Conservation (phyloP, 2,329 filamentous ascomycete species). For the Pseudogymnoascus sp. region DNA sequence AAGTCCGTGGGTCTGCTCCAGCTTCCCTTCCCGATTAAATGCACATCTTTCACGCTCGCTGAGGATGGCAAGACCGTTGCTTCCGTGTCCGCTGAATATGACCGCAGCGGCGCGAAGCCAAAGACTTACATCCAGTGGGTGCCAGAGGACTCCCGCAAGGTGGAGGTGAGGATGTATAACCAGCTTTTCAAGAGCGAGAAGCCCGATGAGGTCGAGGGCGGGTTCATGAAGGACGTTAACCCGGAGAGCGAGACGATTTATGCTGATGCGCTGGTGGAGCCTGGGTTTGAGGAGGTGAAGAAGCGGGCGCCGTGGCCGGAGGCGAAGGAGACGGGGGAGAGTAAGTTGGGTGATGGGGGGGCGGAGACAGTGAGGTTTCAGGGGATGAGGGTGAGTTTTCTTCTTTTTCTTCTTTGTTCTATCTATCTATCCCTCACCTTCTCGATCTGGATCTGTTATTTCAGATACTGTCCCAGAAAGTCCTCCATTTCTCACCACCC, state of each 20-base stretch:
- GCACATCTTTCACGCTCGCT: slow-evolving; percentile 61
- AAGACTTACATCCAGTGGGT: slow-evolving; percentile 94
- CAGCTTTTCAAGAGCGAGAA: slow-evolving; percentile 80
- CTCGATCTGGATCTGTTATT: not conserved
- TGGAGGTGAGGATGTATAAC: slow-evolving; percentile 72
- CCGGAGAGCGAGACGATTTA: slow-evolving; percentile 77
- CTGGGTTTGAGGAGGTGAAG: slow-evolving; percentile 71
- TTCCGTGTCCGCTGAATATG: slow-evolving; percentile 58
- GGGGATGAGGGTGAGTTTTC: slow-evolving; percentile 66
- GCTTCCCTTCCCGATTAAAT: slow-evolving; percentile 60
- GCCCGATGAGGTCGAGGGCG: slow-evolving; percentile 66
- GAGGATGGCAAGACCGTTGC: slow-evolving; percentile 51
- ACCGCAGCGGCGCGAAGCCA: slow-evolving; percentile 62
- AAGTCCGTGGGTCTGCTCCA: slow-evolving; percentile 68
- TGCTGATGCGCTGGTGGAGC: slow-evolving; percentile 69
- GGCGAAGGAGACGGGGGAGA: slow-evolving; percentile 55
- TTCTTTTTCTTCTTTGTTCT: slow-evolving; percentile 50
- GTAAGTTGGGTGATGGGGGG: slow-evolving; percentile 50
- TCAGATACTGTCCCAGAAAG: not conserved
- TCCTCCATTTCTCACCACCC: not conserved
- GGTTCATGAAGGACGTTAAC: slow-evolving; percentile 78
- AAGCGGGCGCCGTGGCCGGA: slow-evolving; percentile 73
- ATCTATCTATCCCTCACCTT: not conserved
- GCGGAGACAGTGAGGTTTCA: slow-evolving; percentile 81
- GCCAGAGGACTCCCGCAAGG: slow-evolving; percentile 56